These are phyloP conservation scores for Talaromyces trachyspermus DNA, from an alignment of 495 filamentous ascomycete genomes.

Conservation along the genomic window DNA sequence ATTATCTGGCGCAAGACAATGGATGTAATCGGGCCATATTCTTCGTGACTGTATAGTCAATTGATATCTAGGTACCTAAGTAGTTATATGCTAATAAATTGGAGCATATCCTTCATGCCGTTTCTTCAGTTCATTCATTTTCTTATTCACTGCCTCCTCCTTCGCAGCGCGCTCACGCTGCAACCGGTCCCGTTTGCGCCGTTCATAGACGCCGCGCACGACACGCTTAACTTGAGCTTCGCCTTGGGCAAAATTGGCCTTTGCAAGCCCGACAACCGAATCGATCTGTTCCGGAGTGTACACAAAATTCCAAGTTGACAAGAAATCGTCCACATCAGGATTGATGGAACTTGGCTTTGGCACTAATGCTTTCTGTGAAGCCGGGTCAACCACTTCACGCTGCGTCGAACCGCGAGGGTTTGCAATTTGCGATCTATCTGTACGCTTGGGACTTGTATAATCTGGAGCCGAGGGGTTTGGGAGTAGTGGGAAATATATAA, in stretches of 20 bases:
- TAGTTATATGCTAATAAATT: neutral
- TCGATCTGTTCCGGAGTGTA: slow-evolving; percentile 86
- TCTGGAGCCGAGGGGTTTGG: slow-evolving; percentile 54
- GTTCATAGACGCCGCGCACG: slow-evolving; percentile 86
- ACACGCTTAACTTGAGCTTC: slow-evolving; percentile 64
- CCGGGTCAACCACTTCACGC: slow-evolving; percentile 12
- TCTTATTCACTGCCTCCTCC: slow-evolving; percentile 37
- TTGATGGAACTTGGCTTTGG: slow-evolving; percentile 66
- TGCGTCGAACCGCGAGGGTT: slow-evolving; percentile 19
- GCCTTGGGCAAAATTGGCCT: slow-evolving; percentile 80
- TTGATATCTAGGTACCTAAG: neutral
- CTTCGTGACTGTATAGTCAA: neutral
- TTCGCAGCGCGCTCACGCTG: slow-evolving; percentile 43
- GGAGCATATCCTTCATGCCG: slow-evolving; percentile 29
- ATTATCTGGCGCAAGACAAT: slow-evolving; percentile 19
- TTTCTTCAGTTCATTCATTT: slow-evolving; percentile 33
- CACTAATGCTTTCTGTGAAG: slow-evolving; percentile 15
- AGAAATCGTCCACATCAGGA: slow-evolving; percentile 71
- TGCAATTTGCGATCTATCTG: slow-evolving; percentile 9
- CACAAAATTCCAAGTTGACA: slow-evolving; percentile 96
- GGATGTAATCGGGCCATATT: neutral
- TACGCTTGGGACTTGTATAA: slow-evolving; percentile 16
- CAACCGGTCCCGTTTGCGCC: slow-evolving; percentile 67
- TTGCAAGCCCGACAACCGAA: slow-evolving; percentile 68
- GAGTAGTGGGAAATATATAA: slow-evolving; percentile 87